Evolutionary conservation across 2,329 filamentous ascomycete species (phyloP).

Genomic region (Monilinia polystroma): DNA sequence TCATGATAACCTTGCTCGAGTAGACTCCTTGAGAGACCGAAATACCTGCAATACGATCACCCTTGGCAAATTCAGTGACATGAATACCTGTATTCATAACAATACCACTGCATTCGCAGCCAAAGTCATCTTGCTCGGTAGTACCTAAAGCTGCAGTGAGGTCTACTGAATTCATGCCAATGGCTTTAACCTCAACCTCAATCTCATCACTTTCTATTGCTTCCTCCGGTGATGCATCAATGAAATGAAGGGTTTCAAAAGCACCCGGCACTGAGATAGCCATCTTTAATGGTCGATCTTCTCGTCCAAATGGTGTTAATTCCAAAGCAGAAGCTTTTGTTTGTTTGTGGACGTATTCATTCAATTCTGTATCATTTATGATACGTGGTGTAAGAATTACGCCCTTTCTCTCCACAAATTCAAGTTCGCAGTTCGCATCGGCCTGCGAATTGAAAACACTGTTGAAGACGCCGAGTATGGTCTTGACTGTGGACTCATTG

Average conservation of each 20-base stretch:
- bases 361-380: constrained; percentile 30
- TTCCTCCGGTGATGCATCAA: constrained; percentile 28
- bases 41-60: constrained; percentile 39
- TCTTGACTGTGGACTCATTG: background rate
- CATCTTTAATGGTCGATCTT: constrained; percentile 31
- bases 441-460: background rate
- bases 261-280: constrained; percentile 32
- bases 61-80: constrained; percentile 33
- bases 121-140: constrained; percentile 37
- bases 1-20: constrained; percentile 32
- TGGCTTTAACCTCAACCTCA: constrained; percentile 39
- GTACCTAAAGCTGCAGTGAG: constrained; percentile 40
- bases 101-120: constrained; percentile 42
- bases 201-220: constrained; percentile 31
- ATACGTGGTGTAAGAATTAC: constrained; percentile 17
- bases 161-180: constrained; percentile 38
- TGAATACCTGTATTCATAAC: constrained; percentile 39
- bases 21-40: constrained; percentile 32
- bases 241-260: constrained; percentile 37
- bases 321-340: constrained; percentile 18
- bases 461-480: constrained; percentile 10
- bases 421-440: background rate
- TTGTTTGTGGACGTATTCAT: constrained; percentile 28
- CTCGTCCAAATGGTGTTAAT: constrained; percentile 16
- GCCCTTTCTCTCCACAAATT: constrained; percentile 14